phyloP scores from a whole-genome alignment of 106 monocot species.

The Dendrobium huoshanense region DNA sequence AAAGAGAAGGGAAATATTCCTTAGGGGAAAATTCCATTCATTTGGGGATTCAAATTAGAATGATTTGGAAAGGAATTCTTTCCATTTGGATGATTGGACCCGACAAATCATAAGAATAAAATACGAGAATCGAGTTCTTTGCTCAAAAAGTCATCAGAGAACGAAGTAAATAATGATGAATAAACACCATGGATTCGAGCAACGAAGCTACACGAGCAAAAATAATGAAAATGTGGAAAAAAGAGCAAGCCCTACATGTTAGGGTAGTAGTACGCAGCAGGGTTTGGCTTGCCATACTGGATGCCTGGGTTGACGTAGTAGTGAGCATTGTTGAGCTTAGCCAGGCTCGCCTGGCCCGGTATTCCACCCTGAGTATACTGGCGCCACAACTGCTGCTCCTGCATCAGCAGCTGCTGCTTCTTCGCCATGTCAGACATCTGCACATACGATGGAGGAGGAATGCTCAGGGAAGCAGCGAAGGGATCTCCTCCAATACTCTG shows the following conservation, averaged over 20 bases:
- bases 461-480: conserved; percentile 55
- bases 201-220: background rate
- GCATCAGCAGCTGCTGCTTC: conserved; percentile 67
- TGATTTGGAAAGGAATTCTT: too few species aligned
- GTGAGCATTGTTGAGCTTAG: conserved; percentile 18
- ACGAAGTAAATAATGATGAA: background rate
- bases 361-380: conserved; percentile 60
- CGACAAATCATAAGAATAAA: too few species aligned
- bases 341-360: conserved; percentile 50
- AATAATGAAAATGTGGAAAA: background rate
- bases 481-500: conserved; percentile 55
- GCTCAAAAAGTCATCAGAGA: background rate
- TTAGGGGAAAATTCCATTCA: too few species aligned
- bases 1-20: too few species aligned
- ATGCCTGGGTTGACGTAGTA: conserved; percentile 19
- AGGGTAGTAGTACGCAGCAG: conserved; percentile 27
- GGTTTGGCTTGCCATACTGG: conserved; percentile 40
- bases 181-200: background rate
- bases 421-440: conserved; percentile 92
- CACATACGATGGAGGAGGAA: conserved; percentile 76
- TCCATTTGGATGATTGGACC: too few species aligned
- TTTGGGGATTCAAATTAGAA: too few species aligned
- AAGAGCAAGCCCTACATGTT: background rate
- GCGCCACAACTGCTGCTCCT: conserved; percentile 79
- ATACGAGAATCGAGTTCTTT: background rate